A percentile compares a stretch with the other conserved stretches of the same genome.
phyloP scores from a whole-genome alignment of 2,329 filamentous ascomycete species.

The Trichoderma sp. region DNA sequence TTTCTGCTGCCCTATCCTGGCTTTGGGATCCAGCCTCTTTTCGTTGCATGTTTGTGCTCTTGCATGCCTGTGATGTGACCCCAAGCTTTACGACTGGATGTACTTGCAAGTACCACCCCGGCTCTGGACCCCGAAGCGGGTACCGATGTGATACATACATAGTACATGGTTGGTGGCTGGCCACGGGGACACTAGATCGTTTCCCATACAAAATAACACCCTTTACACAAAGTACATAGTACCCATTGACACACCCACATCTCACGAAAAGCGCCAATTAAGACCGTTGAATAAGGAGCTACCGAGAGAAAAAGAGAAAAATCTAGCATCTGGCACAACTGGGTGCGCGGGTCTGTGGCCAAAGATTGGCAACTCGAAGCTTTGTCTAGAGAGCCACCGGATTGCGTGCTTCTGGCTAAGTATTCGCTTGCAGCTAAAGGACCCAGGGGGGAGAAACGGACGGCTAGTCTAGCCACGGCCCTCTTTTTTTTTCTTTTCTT shows the following conservation, averaged over 20 bases:
- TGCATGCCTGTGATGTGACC: not conserved
- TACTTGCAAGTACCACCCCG: not conserved
- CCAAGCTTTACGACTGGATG: not conserved
- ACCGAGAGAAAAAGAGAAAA: not conserved
- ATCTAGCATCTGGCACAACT: not conserved
- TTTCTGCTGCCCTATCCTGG: not conserved
- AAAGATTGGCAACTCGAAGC: slow-evolving; percentile 9
- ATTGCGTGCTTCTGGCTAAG: slow-evolving; percentile 38
- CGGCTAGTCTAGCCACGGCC: slow-evolving; percentile 3
- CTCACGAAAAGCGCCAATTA: not conserved
- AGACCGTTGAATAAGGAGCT: not conserved
- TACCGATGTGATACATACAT: slow-evolving; percentile 7
- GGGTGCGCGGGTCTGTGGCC: not conserved
- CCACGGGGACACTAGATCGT: not conserved
- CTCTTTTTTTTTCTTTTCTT: slow-evolving; percentile 5
- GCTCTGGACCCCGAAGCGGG: not conserved
- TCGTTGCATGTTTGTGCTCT: not conserved
- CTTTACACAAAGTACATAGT: not conserved
- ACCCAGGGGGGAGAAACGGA: not conserved
- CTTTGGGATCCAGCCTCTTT: slow-evolving; percentile 9
- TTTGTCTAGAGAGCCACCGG: slow-evolving; percentile 27
- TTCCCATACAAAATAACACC: not conserved
- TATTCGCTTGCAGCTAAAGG: slow-evolving; percentile 17
- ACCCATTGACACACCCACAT: not conserved
- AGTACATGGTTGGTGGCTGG: not conserved